phyloP scores from a whole-genome alignment of 2,329 filamentous ascomycete genomes.

The Microcera coccophila region DNA sequence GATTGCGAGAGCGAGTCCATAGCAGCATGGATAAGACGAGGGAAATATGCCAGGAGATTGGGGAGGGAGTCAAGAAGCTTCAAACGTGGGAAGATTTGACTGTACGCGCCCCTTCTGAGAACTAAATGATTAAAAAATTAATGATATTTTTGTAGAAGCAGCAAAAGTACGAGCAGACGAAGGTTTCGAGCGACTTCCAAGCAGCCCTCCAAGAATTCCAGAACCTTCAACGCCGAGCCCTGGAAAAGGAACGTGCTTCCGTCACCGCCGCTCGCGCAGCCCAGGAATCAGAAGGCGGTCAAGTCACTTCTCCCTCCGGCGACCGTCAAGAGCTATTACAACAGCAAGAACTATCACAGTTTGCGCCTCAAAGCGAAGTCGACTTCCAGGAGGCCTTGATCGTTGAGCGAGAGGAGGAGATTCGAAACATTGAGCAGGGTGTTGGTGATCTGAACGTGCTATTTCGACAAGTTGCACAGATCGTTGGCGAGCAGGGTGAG shows the following conservation, averaged over 20 bases:
- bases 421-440: constrained; percentile 94
- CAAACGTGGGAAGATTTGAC: constrained; percentile 82
- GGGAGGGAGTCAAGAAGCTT: constrained; percentile 89
- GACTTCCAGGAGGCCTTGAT: constrained; percentile 97
- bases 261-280: constrained; percentile 78
- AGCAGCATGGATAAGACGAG: constrained; percentile 82
- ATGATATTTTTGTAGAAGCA: constrained; percentile 59
- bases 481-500: constrained; percentile 90
- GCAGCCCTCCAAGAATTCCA: constrained; percentile 88
- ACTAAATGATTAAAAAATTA: constrained; percentile 9
- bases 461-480: constrained; percentile 96
- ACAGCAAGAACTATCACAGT: constrained; percentile 69
- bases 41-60: constrained; percentile 83
- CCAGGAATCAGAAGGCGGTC: constrained; percentile 57
- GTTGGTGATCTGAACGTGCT: constrained; percentile 94
- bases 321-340: constrained; percentile 53
- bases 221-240: constrained; percentile 77
- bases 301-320: constrained; percentile 27
- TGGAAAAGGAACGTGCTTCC: constrained; percentile 89
- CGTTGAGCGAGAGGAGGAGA: constrained; percentile 93
- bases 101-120: constrained; percentile 44
- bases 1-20: constrained; percentile 86
- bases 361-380: constrained; percentile 89
- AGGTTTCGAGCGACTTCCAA: constrained; percentile 90
- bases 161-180: constrained; percentile 95